Evolutionary conservation across 2,329 filamentous ascomycete species (phyloP), one percentile per base, ranked within the genome.

Genomic region (Apiospora sp.): DNA sequence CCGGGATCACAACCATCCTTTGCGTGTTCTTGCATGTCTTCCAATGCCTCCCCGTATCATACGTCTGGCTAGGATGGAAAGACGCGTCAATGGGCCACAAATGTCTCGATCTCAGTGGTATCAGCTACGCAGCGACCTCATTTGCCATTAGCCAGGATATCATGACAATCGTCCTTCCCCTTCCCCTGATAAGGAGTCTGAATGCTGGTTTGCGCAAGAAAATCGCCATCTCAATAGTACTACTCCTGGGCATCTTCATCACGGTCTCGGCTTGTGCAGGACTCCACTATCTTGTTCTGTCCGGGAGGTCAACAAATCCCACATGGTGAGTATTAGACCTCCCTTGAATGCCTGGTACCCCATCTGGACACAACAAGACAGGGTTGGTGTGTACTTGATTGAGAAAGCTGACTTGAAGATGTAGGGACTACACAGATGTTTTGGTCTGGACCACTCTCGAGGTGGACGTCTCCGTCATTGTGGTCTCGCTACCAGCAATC

Each of bases 391-490:
- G 2, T 16, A 30, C 27, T 30, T 30, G 13, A 13, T 14, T 44
- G 0, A 13, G 13, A 4, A 12, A 46, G 41, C 67, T 68, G 41
- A 68, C 44, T 30, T 4, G 30, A 37, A 27, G 34, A 4, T 41
- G 5, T 22, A 70, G 68, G 75, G 74, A 75, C 51, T 74, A 74
- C 54, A 82, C 81, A 12, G 80, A 84, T 73, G 77, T 79, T 7
- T 73, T 85, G n/a, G 78, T 86, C 67, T 86, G 84, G 84, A 83
- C 82, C 2, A 83, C 83, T 1, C 75, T 86, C 37, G 85, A 86
- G 75, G 78, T 85, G 5, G 80, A 84, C 1, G 79, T 83, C 0
- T 81, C 84, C n/a, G 80, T 86, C 58, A 80, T 86, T 46, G 81
- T 85, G 30, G 81, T 81, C 43, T 84, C 82, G 48, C 77, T 86